Evolutionary conservation across 495 filamentous ascomycete genomes (phyloP).

Genomic region (Darksidea phi): DNA sequence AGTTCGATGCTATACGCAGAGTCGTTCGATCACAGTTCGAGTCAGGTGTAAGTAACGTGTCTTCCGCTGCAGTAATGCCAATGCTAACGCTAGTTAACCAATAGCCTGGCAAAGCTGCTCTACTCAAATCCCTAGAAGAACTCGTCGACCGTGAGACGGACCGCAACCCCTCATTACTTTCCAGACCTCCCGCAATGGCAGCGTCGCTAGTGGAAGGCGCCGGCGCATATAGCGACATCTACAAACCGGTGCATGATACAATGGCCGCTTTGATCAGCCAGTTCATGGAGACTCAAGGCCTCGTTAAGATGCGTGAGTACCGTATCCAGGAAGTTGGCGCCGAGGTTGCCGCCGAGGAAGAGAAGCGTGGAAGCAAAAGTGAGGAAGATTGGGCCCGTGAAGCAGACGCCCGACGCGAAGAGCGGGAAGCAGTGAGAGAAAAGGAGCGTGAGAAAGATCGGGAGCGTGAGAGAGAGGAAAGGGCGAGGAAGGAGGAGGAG

Average conservation of each 20-base stretch:
- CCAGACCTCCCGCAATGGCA: conserved; percentile 75
- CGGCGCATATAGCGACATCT: conserved; percentile 76
- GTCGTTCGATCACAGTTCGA: conserved; percentile 77
- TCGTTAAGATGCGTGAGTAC: conserved; percentile 66
- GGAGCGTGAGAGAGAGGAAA: conserved; percentile 66
- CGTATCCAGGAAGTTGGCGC: conserved; percentile 72
- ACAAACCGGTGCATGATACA: conserved; percentile 66
- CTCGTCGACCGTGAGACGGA: conserved; percentile 80
- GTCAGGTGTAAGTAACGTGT: conserved; percentile 58
- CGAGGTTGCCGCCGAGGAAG: conserved; percentile 67
- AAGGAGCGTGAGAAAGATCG: conserved; percentile 63
- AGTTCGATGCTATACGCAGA: conserved; percentile 81
- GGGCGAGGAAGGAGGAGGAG: conserved; percentile 65
- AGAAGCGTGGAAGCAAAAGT: conserved; percentile 68
- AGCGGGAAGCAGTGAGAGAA: conserved; percentile 63
- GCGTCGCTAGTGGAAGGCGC: conserved; percentile 83
- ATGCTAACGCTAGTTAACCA: neutral
- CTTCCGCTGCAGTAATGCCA: neutral
- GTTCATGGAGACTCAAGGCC: conserved; percentile 57
- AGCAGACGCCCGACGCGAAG: conserved; percentile 62
- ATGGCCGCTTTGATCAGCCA: conserved; percentile 68
- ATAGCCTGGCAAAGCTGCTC: conserved; percentile 65
- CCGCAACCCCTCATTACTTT: conserved; percentile 70
- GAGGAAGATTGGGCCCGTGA: conserved; percentile 78
- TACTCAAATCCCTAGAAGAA: conserved; percentile 65